These are phyloP conservation scores for Plenodomus tracheiphilus DNA, from an alignment of 2,329 filamentous ascomycete species.

Conservation along the genomic window DNA sequence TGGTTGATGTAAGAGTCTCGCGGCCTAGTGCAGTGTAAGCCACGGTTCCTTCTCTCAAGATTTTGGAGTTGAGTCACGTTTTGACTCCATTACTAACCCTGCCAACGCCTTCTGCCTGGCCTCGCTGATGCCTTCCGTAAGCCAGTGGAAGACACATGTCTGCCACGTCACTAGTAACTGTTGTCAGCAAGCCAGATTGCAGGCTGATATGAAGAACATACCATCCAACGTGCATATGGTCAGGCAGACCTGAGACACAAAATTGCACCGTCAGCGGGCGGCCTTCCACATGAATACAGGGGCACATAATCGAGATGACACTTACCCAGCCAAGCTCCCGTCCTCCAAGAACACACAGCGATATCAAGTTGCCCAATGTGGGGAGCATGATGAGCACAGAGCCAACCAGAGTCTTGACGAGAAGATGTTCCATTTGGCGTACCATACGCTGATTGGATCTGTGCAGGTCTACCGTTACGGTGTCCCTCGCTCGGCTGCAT, in stretches of 20 bases:
- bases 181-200: neutral
- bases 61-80: neutral
- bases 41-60: neutral
- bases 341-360: slow-evolving; percentile 36
- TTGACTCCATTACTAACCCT: slow-evolving; percentile 7
- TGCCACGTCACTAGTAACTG: slow-evolving; percentile 40
- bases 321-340: slow-evolving; percentile 43
- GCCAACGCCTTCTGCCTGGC: slow-evolving; percentile 13
- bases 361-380: slow-evolving; percentile 43
- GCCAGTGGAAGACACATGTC: slow-evolving; percentile 40
- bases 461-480: slow-evolving; percentile 8
- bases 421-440: slow-evolving; percentile 28
- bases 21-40: slow-evolving; percentile 1
- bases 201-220: slow-evolving; percentile 18
- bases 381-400: slow-evolving; percentile 44
- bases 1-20: neutral
- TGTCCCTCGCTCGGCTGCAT: slow-evolving; percentile 3
- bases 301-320: too few species aligned
- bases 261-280: neutral
- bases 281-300: neutral
- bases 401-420: slow-evolving; percentile 38
- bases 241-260: slow-evolving; percentile 36
- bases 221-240: slow-evolving; percentile 47
- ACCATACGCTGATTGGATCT: slow-evolving; percentile 20
- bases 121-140: slow-evolving; percentile 34